Evolutionary conservation across 306 rosid genomes (phyloP), one percentile per base, ranked within the genome.

Genomic region (Ochetophila trinervis): DNA sequence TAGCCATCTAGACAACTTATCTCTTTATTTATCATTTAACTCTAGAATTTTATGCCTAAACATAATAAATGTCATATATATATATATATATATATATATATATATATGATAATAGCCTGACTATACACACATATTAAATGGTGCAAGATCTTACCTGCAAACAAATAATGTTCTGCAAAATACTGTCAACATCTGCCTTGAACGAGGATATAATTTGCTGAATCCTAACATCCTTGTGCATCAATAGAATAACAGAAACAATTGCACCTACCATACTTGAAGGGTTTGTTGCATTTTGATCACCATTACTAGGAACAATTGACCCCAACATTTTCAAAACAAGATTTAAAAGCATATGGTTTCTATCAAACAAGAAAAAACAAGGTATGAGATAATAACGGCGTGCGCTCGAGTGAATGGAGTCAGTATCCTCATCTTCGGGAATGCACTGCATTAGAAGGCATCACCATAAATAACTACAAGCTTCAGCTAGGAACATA

Each of bases 381-480:
- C 96, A 91, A 64, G 97, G 97, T 22, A 77, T 60, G 50, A 83
- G 55, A 76, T 82, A 88, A 76, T 80, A 80, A 57, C 12, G 67
- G 48, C 40, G 57, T 34, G 80, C 44, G 32, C 55, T 79, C 48
- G 19, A 73, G 55, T 8, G 72, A 73, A 24, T 49, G 70, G 84
- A 66, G 15, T 67, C 51, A 61, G 55, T 73, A n/a, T 63, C 74
- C 48, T 69, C 78, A 65, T 73, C 76, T 66, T 84, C 76, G 22
- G 82, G 77, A 77, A 84, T 54, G 70, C 49, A 36, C 95, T 91
- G 87, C 69, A 65, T 48, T 17, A 69, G 20, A 44, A 68, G 77
- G 42, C 51, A 53, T 66, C 66, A 69, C 40, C 65, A 1, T 32
- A 35, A 63, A 55, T 56, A 18, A 62, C 5, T 6, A 18, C 4